Evolutionary conservation across 257 asterid genomes (phyloP), one percentile per base, ranked within the genome.

Genomic region (Gentiana dahurica): DNA sequence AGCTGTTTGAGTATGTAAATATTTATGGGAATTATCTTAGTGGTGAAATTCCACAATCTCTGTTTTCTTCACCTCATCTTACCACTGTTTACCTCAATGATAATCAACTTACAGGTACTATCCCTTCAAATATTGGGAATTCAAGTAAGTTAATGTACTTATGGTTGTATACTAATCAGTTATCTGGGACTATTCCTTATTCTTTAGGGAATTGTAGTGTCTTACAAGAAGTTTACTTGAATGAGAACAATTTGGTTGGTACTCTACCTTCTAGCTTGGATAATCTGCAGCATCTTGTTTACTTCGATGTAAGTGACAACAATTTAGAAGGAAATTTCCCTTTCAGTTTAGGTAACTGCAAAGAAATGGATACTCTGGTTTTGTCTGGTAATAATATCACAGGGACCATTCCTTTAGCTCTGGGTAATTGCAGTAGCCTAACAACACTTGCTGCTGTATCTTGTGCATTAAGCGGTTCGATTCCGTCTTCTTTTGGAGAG

Each of bases 61-160:
- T 83, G 69, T 78, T 69, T 65, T 47, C 51, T 37, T 68, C 74
- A 39, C 90, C 89, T 4, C 55, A 49, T 34, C 75, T 87, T 80
- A 46, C 37, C 0, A 10, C 57, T 3, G 37, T 85, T 62, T 77
- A 71, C 70, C 74, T 87, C 33, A 60, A 10, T 53, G 48, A 61
- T 51, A 87, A 87, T 70, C 37, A 49, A 49, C 85, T 87, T 8
- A 87, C 59, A 58, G 95, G 95, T 53, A 47, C 86, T 15, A 80
- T 87, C 54, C 82, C 90, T 2, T 60, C 62, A 2, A 50, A n/a
- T 57, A 48, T 80, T 41, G 93, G 90, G 12, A 85, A 82, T 58
- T 12, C 70, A 65, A 78, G 63, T 54, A 34, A 65, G 37, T 79
- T 85, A 41, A 11, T 34, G 15, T 8, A 0, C 73, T 60, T 87